Evolutionary conservation across 805 yeast species (phyloP).

Genomic region (Metschnikowia lunata): DNA sequence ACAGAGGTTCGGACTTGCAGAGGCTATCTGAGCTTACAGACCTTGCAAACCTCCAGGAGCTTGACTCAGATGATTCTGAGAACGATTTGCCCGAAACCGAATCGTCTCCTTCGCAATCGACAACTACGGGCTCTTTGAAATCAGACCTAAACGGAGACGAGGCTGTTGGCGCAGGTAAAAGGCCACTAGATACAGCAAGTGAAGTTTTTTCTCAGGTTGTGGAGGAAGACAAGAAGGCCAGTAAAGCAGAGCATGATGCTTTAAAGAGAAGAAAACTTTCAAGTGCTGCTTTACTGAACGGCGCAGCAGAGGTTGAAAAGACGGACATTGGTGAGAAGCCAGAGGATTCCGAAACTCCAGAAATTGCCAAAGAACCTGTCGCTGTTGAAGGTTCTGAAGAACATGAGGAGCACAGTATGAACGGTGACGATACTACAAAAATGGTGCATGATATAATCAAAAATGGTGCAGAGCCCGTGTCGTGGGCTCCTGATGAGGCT

Average conservation of each 20-base stretch:
- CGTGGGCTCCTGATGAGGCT: neutral
- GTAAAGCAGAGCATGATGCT: neutral
- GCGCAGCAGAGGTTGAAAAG: no score
- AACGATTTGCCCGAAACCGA: neutral
- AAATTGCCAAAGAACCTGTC: no score
- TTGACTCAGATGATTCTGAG: conserved; percentile 22
- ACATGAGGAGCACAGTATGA: no score
- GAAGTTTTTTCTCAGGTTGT: conserved; percentile 12
- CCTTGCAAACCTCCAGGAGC: conserved; percentile 37
- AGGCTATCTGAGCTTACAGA: conserved; percentile 40
- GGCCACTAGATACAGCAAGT: conserved; percentile 3
- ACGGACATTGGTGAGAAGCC: no score
- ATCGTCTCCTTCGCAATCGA: neutral
- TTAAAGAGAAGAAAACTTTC: neutral
- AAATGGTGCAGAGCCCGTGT: conserved; percentile 7
- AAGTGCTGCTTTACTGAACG: no score
- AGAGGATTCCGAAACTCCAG: no score
- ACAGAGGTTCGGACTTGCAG: conserved; percentile 32
- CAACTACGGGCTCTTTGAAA: neutral
- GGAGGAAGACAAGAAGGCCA: neutral
- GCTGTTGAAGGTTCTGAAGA: no score
- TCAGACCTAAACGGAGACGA: neutral
- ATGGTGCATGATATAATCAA: conserved; percentile 4
- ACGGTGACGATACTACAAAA: neutral
- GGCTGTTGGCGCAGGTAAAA: neutral